Base-by-base conservation (phyloP, 306 rosid species). In the Argentina anserina region DNA sequence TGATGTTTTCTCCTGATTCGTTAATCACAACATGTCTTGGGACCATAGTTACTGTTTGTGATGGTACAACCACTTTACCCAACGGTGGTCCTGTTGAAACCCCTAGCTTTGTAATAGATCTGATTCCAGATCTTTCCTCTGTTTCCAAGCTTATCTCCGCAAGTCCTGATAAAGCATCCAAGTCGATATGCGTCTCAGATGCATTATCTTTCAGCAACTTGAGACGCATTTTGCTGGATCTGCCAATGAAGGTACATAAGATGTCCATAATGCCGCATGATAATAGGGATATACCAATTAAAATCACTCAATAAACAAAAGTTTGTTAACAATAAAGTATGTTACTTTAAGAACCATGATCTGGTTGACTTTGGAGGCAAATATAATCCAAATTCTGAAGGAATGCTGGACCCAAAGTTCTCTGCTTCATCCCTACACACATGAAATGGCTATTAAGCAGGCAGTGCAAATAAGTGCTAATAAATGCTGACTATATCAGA, bases 261-360 rank as follows among this genome's bases (percentile, higher is more conserved):
- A 72, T 78, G 78, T 46, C 73, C 6, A 40, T 67, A 10, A 66
- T 62, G 31, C 37, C 42, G 37, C 26, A 33, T 40, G 40, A 70
- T 65, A 67, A 74, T 70, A 69, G 46, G 74, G n/a, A n/a, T 47
- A 65, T 56, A 74, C 18, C 58, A 50, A 74, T 29, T 64, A 73
- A 55, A 81, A 60, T 61, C 66, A 61, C 52, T 65, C 28, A 87
- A 79, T 75, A 62, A 75, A 53, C 65, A 33, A 74, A 45, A 15
- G 47, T 8, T 76, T 0, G 41, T 67, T 81, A 43, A 63, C 74
- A 76, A 67, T 43, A 39, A 78, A 18, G 56, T 37, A 77, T 81
- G 92, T 89, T 85, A 94, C 98, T 81, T 89, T 67, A 89, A 78
- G 89, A 91, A 88, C 97, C 97, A 94, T 33, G 98, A 91, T 78